These are phyloP conservation scores for Aspergillus spinulosporus DNA, from an alignment of 2,329 filamentous ascomycete genomes.

Conservation along the genomic window DNA sequence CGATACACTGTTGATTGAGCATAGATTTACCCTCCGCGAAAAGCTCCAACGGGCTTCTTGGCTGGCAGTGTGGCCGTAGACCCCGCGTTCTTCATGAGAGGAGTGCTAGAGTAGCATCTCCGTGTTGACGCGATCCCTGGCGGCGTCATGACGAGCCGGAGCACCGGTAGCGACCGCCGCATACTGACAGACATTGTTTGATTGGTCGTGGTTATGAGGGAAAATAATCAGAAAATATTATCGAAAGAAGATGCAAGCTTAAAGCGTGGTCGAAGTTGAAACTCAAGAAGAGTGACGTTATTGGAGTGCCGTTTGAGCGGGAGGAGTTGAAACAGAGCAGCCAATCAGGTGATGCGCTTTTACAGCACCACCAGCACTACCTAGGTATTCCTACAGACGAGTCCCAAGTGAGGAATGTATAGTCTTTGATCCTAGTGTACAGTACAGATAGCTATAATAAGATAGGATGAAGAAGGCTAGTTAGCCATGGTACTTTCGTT, in stretches of 20 bases:
- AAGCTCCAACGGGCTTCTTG: conserved; percentile 69
- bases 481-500: conserved; percentile 65
- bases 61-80: conserved; percentile 49
- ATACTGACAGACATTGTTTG: conserved; percentile 17
- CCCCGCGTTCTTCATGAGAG: conserved; percentile 37
- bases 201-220: not conserved
- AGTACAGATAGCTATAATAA: not conserved
- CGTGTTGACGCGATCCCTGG: conserved; percentile 27
- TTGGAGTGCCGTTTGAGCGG: conserved; percentile 12
- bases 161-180: conserved; percentile 23
- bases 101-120: conserved; percentile 41
- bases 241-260: not conserved
- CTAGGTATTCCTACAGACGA: not conserved
- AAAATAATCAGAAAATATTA: conserved; percentile 3
- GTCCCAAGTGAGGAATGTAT: not conserved
- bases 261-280: conserved; percentile 7
- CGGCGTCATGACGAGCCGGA: conserved; percentile 18
- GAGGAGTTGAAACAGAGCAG: conserved; percentile 24
- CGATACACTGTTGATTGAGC: not conserved
- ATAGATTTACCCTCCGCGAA: conserved; percentile 64
- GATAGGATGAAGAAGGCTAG: not conserved
- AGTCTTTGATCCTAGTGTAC: not conserved
- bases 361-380: conserved; percentile 9
- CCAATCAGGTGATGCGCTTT: conserved; percentile 13
- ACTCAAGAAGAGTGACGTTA: conserved; percentile 22